Base-by-base conservation (phyloP, 768 basidiomycete genomes). In the Cantharellus cinnabarinus region DNA sequence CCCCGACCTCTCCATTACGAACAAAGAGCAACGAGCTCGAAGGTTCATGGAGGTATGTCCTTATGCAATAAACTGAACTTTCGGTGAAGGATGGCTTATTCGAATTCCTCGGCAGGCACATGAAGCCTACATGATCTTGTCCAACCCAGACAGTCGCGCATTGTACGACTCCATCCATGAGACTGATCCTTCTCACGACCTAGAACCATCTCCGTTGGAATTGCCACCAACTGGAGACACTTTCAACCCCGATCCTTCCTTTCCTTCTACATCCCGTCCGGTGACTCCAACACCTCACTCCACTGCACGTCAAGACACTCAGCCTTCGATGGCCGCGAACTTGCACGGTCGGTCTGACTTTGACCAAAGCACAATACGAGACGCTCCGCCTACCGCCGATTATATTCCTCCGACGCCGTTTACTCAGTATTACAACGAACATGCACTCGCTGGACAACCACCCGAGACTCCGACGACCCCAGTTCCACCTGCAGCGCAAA, bases 1-100 rank as follows among this genome's bases (percentile, higher is more conserved):
- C 56, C 56, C 56, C 10, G 56, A 57, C 41, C 34, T 37, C 5
- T 41, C 39, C 41, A 5, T 10, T 5, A 40, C 56, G 5, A 57
- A 57, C 56, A 57, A 57, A 42, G 56, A 57, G 42, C 39, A 57
- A 42, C 15, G 14, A 14, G 56, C 56, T 5, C 35, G 56, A 10
- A 5, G 41, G 14, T 57, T 57, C 56, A 57, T 57, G 56, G 56
- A 57, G 56, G 56, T 57, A 15, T 7, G 41, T 38, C 38, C 10
- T 10, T 10, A 48, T 48, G 44, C 44, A 29, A 10, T 48, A 48
- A 29, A 29, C 20, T 29, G 20, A 29, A 29, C 20, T 29, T 29
- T 29, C 20, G 20, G 20, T 29, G 20, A 29, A 29, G 20, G 20
- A 29, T 29, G 20, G 20, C 20, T 29, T 29, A 29, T 29, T 29